phyloP scores from a whole-genome alignment of 2,329 filamentous ascomycete species.

The Clonostachys byssicola region DNA sequence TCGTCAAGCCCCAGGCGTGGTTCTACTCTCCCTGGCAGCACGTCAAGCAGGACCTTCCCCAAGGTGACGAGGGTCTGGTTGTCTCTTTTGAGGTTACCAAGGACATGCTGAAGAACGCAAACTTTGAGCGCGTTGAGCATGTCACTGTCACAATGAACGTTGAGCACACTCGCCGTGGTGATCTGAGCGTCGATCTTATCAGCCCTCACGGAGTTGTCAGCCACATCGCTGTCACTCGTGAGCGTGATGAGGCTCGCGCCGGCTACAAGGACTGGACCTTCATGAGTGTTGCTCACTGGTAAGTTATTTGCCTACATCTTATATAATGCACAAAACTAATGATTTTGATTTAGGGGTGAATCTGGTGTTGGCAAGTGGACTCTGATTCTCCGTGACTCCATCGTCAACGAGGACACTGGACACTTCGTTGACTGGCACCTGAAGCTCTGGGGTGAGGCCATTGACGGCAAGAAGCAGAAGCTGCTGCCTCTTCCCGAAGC shows the following conservation, averaged over 20 bases:
- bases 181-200: conserved; percentile 86
- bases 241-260: conserved; percentile 56
- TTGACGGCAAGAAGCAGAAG: conserved; percentile 68
- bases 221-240: conserved; percentile 74
- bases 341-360: conserved; percentile 64
- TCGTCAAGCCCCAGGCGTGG: conserved; percentile 95
- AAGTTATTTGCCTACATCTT: conserved; percentile 24
- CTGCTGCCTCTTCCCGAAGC: conserved; percentile 78
- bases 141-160: conserved; percentile 98
- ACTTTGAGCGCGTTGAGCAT: conserved; percentile 85
- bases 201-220: conserved; percentile 80
- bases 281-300: conserved; percentile 97
- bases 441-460: conserved; percentile 88
- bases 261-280: conserved; percentile 98
- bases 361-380: conserved; percentile 86
- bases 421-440: conserved; percentile 88
- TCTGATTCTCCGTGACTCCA: conserved; percentile 80
- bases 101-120: conserved; percentile 76
- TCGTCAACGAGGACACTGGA: conserved; percentile 71
- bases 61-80: conserved; percentile 75
- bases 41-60: conserved; percentile 79
- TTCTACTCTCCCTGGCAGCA: conserved; percentile 91
- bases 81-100: conserved; percentile 79
- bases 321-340: conserved; percentile 18
- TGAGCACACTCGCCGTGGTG: conserved; percentile 79